A percentile compares a stretch with the other conserved stretches of the same genome.
These are phyloP conservation scores for Starmerella potacharoeniae DNA, from an alignment of 805 yeast species.

Conservation along the genomic window DNA sequence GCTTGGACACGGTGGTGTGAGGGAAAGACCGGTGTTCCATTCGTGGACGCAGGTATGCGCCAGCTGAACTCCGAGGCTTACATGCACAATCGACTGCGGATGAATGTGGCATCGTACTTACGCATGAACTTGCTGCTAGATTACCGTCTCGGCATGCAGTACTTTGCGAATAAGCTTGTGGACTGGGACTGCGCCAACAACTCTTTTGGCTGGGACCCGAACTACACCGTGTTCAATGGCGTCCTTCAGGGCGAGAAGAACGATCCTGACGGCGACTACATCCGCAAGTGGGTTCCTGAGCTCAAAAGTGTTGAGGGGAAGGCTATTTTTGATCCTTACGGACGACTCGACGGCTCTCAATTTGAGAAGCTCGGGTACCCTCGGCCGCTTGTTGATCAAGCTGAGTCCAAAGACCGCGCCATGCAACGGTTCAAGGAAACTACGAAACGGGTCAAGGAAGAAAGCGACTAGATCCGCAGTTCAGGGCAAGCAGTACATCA, in stretches of 20 bases:
- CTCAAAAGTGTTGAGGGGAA: conserved; percentile 28
- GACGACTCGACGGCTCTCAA: conserved; percentile 12
- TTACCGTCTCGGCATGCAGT: conserved; percentile 45
- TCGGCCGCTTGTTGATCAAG: conserved; percentile 11
- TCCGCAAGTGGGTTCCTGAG: conserved; percentile 43
- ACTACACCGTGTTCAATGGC: conserved; percentile 46
- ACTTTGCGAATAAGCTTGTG: conserved; percentile 38
- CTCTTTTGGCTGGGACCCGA: conserved; percentile 54
- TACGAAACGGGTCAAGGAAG: conserved; percentile 4
- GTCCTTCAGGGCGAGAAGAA: conserved; percentile 39
- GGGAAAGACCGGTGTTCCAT: conserved; percentile 46
- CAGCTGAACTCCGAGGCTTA: conserved; percentile 42
- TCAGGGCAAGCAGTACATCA: too few relatives aligned
- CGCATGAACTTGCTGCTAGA: conserved; percentile 41
- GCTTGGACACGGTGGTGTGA: conserved; percentile 41
- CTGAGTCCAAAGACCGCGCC: conserved; percentile 11
- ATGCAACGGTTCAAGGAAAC: conserved; percentile 13
- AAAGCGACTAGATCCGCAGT: background rate
- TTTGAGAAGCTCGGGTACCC: conserved; percentile 19
- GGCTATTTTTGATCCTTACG: conserved; percentile 32
- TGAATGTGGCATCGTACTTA: conserved; percentile 44
- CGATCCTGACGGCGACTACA: conserved; percentile 39
- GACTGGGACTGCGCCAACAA: conserved; percentile 47
- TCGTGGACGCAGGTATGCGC: conserved; percentile 50
- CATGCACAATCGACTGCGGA: conserved; percentile 43